phyloP scores from a whole-genome alignment of 306 rosid genomes.

The Lathyrus oleraceus region DNA sequence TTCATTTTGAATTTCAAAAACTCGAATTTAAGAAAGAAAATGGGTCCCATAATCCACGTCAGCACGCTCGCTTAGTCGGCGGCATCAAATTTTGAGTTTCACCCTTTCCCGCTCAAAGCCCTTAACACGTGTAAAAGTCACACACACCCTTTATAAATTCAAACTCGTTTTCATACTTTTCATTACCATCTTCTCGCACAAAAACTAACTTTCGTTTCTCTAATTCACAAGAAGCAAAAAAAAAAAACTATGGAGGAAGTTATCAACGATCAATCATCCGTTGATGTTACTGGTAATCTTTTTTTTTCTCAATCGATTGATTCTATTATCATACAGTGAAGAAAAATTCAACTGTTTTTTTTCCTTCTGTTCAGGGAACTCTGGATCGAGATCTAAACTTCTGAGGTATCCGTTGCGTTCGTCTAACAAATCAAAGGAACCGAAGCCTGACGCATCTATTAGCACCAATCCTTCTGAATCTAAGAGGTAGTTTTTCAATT shows the following conservation, averaged over 20 bases:
- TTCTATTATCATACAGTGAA: not conserved
- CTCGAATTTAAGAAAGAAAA: not conserved
- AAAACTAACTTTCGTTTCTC: not conserved
- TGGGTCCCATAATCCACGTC: conserved; percentile 23
- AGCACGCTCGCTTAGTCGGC: not conserved
- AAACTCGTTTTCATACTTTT: not conserved
- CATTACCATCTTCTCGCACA: not conserved
- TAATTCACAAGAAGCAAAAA: not conserved
- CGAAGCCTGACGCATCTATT: conserved; percentile 40
- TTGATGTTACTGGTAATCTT: conserved; percentile 38
- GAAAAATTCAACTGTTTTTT: not conserved
- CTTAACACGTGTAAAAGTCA: conserved; percentile 14
- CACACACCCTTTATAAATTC: conserved; percentile 34
- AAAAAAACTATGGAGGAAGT: conserved; percentile 27
- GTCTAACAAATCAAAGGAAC: conserved; percentile 48
- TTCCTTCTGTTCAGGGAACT: conserved; percentile 45
- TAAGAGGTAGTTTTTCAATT: conserved; percentile 44
- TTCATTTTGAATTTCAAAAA: conserved; percentile 33
- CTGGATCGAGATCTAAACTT: conserved; percentile 46
- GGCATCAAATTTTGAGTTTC: conserved; percentile 27
- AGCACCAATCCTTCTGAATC: conserved; percentile 44
- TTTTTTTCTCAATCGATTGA: not conserved
- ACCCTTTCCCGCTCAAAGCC: conserved; percentile 54
- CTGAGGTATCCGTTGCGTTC: conserved; percentile 67
- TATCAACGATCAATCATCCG: conserved; percentile 49